A percentile compares a stretch with the other conserved stretches of the same genome.
Evolutionary conservation across 352 stramenopile species (phyloP).

Genomic region (Pythium brassicae): DNA sequence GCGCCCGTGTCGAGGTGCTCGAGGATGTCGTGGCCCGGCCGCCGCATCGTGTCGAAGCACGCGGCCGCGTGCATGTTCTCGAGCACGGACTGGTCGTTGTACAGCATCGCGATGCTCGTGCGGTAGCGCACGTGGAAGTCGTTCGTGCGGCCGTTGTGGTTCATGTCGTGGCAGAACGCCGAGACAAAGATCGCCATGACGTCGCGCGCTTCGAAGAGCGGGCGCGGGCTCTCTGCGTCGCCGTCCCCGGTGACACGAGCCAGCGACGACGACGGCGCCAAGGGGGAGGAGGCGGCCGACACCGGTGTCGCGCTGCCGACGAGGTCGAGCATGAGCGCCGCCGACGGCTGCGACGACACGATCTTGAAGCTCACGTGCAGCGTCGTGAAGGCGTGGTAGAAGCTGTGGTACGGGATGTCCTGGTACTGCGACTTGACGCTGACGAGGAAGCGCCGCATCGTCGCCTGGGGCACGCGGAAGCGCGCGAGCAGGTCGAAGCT

Average conservation of each 20-base stretch:
- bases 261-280: not conserved
- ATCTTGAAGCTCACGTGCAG: slow-evolving; percentile 79
- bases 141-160: slow-evolving; percentile 86
- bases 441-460: slow-evolving; percentile 61
- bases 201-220: slow-evolving; percentile 47
- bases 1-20: slow-evolving; percentile 27
- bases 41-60: slow-evolving; percentile 78
- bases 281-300: not conserved
- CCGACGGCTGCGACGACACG: slow-evolving; percentile 36
- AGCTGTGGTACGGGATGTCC: slow-evolving; percentile 86
- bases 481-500: slow-evolving; percentile 56
- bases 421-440: slow-evolving; percentile 71
- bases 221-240: not conserved
- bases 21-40: slow-evolving; percentile 65
- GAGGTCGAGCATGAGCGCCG: not conserved
- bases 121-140: slow-evolving; percentile 82
- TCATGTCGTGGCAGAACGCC: slow-evolving; percentile 85
- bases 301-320: not conserved
- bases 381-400: slow-evolving; percentile 78
- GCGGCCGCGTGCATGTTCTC: slow-evolving; percentile 86
- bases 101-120: slow-evolving; percentile 75
- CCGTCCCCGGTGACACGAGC: not conserved
- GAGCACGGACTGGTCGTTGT: slow-evolving; percentile 86
- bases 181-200: slow-evolving; percentile 76
- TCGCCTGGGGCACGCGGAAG: slow-evolving; percentile 52